Evolutionary conservation across 352 stramenopile species (phyloP), one percentile per base, ranked within the genome.

Genomic region (Plasmopara halstedii): DNA sequence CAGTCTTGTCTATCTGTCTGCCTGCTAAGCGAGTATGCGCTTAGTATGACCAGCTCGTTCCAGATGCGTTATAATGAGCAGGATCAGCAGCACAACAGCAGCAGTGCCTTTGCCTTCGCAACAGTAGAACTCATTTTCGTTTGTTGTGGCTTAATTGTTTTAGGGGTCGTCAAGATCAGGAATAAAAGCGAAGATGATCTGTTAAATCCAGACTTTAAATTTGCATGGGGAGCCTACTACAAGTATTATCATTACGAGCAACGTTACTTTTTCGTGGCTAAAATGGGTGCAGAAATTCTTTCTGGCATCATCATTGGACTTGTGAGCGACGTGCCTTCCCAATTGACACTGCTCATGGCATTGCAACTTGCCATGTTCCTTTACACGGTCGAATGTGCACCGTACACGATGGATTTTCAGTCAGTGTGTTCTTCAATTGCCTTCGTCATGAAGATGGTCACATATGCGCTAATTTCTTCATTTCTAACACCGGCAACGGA

Each of bases 361-460:
- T 53, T 88, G 2, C 76, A 88, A 61, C 66, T 88, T 7, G 58
- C 43, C 19, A 88, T 88, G 76, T 88, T 85, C 35, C 60, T 88
- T 15, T 85, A 71, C 61, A 85, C 71, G 0, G 53, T 85, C 10
- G 73, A 88, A 49, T 74, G 58, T 32, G 48, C 51, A 6, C 76
- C 76, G 33, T 88, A 85, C 55, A 73, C 73, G 15, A 74, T 85
- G 62, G 62, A 79, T 9, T 88, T 88, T 61, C 76, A 88, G 57
- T 84, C 64, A 6, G 59, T 77, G 17, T 84, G 73, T 56, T 76
- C 76, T 20, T 72, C 73, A 13, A 74, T 67, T 5, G 76, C 76
- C 13, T 88, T 85, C 47, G 46, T 88, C n/a, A 83, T 88, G 69
- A 88, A 88, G 54, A 88, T 88, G 69, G 54, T 85, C 44, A 88